Evolutionary conservation across 768 basidiomycete species (phyloP).

Genomic region (Tricholoma saponaceum): DNA sequence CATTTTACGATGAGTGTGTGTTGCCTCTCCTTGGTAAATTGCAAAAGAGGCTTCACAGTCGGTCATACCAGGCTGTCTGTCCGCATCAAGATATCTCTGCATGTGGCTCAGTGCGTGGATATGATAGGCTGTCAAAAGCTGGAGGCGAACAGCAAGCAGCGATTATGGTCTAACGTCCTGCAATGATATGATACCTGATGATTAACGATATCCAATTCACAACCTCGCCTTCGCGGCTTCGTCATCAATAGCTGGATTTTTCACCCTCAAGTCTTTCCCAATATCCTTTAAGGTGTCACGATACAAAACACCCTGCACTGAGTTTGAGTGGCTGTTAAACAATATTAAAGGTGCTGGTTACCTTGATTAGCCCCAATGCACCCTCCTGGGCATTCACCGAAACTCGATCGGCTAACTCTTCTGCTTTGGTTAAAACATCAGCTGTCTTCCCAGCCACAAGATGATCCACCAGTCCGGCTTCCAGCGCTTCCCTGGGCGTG

Average conservation of each 20-base stretch:
- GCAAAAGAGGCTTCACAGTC: too few relatives aligned
- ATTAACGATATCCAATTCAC: slow-evolving; percentile 13
- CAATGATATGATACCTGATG: background rate
- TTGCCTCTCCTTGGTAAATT: too few relatives aligned
- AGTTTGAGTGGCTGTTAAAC: slow-evolving; percentile 6
- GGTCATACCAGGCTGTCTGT: too few relatives aligned
- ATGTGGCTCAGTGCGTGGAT: too few relatives aligned
- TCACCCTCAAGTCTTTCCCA: slow-evolving; percentile 30
- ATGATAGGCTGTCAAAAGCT: too few relatives aligned
- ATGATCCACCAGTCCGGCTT: slow-evolving; percentile 66
- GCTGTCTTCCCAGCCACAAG: slow-evolving; percentile 58
- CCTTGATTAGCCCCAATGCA: slow-evolving; percentile 76
- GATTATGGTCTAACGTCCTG: background rate
- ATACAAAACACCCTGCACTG: slow-evolving; percentile 50
- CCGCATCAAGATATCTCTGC: too few relatives aligned
- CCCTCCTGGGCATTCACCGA: slow-evolving; percentile 49
- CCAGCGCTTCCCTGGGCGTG: slow-evolving; percentile 64
- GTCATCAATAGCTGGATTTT: slow-evolving; percentile 39
- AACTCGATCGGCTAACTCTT: slow-evolving; percentile 53
- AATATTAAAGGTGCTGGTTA: slow-evolving; percentile 16
- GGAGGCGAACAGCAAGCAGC: too few relatives aligned
- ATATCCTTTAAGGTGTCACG: slow-evolving; percentile 46
- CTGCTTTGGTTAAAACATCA: slow-evolving; percentile 59
- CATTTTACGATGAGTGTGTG: too few relatives aligned
- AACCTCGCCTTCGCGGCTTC: slow-evolving; percentile 46